Percentiles rank a stretch among this genome's conserved stretches.
Evolutionary conservation across 2,329 filamentous ascomycete genomes (phyloP).

Genomic region (Leptographium radiaticola): DNA sequence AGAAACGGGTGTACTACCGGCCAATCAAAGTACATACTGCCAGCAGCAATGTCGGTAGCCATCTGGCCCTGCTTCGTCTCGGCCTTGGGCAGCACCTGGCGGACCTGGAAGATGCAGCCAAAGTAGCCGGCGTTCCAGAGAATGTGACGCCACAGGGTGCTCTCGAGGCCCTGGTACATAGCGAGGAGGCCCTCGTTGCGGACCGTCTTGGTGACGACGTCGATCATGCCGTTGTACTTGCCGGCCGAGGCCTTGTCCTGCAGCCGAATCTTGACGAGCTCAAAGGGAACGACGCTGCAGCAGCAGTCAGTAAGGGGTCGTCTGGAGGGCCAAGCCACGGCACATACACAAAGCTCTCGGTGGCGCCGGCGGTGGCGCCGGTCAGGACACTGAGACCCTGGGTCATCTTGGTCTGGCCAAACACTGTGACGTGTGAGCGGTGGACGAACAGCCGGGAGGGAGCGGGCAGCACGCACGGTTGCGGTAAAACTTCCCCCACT

Average conservation of each 20-base stretch:
- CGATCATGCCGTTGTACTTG: conserved; percentile 73
- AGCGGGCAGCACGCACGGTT: conserved; percentile 24
- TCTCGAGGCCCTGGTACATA: conserved; percentile 93
- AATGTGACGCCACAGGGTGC: conserved; percentile 84
- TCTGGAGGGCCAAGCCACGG: not conserved
- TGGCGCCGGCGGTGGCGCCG: conserved; percentile 86
- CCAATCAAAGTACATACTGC: conserved; percentile 26
- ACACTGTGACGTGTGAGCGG: conserved; percentile 27
- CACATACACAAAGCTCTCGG: conserved; percentile 61
- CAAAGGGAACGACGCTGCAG: conserved; percentile 72
- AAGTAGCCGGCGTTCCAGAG: conserved; percentile 94
- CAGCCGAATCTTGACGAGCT: conserved; percentile 94
- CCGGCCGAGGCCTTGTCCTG: conserved; percentile 89
- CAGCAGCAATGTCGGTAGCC: conserved; percentile 76
- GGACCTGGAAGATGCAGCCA: conserved; percentile 95
- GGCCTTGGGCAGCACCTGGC: conserved; percentile 67
- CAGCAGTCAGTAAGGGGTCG: not conserved
- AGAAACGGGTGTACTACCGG: not conserved
- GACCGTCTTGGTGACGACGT: conserved; percentile 60
- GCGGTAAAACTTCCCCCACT: conserved; percentile 93
- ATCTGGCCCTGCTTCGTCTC: conserved; percentile 71
- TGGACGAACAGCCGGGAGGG: too few relatives aligned
- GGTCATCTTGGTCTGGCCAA: conserved; percentile 77
- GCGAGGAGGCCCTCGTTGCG: conserved; percentile 48
- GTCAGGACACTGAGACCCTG: conserved; percentile 87